A percentile compares a stretch with the other conserved stretches of the same genome.
Conservation (phyloP, 164 flowering plant species). For the Buxus sempervirens region DNA sequence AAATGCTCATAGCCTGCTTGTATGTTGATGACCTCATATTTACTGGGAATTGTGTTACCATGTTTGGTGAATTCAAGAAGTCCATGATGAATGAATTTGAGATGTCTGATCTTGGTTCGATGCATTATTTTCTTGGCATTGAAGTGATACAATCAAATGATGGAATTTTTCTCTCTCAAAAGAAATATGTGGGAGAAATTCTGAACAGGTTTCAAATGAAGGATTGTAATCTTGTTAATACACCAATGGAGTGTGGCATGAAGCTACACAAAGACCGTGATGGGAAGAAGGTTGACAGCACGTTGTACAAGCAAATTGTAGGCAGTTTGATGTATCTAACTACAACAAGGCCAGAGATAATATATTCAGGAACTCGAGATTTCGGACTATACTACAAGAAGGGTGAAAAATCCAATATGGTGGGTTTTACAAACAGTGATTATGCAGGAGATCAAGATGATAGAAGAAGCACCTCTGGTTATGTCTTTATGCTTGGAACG, state of each 20-base stretch:
- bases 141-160: background rate
- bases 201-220: constrained; percentile 7
- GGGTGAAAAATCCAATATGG: too few species aligned
- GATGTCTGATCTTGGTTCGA: background rate
- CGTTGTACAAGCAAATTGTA: background rate
- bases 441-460: too few species aligned
- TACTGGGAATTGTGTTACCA: constrained; percentile 4
- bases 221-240: background rate
- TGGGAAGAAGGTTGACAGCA: background rate
- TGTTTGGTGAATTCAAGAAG: constrained; percentile 3
- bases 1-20: background rate
- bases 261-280: constrained; percentile 1
- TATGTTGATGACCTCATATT: background rate
- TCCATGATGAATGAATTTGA: constrained; percentile 4
- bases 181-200: constrained; percentile 3
- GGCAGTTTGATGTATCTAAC: background rate
- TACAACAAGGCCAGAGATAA: constrained; percentile 1
- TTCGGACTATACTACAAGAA: background rate
- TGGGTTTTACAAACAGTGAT: too few species aligned
- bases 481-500: background rate
- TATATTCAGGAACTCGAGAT: background rate
- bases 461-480: too few species aligned
- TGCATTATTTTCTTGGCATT: constrained; percentile 5
- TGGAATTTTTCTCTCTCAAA: constrained; percentile 4
- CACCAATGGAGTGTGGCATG: background rate